phyloP scores from a whole-genome alignment of 306 rosid species.

The Prunus mongolica region DNA sequence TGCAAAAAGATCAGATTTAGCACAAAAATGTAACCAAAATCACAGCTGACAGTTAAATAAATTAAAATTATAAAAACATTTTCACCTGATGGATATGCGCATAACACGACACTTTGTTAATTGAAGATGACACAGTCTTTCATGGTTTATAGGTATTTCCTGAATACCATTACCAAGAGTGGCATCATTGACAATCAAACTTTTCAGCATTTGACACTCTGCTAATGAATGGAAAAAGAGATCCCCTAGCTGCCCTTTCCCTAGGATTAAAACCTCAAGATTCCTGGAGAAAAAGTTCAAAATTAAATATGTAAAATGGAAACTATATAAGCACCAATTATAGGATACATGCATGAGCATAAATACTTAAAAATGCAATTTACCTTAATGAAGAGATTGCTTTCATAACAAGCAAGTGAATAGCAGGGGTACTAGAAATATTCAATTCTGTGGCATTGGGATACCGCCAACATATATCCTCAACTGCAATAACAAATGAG shows the following conservation, averaged over 20 bases:
- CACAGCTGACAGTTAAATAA: constrained; percentile 1
- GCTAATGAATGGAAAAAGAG: constrained; percentile 74
- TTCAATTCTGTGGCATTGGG: constrained; percentile 91
- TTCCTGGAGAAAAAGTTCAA: constrained; percentile 50
- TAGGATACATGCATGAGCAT: neutral
- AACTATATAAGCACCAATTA: constrained; percentile 27
- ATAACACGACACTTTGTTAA: constrained; percentile 86
- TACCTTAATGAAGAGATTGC: constrained; percentile 76
- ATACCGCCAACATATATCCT: constrained; percentile 91
- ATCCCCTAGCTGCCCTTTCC: constrained; percentile 78
- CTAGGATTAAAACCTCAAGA: constrained; percentile 74
- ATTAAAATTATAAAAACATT: constrained; percentile 6
- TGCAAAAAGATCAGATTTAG: constrained; percentile 32
- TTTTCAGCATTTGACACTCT: constrained; percentile 62
- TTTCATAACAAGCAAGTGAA: constrained; percentile 68
- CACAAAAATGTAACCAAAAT: neutral
- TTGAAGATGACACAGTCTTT: constrained; percentile 74
- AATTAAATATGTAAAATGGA: neutral
- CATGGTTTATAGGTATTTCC: constrained; percentile 79
- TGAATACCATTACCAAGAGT: constrained; percentile 84
- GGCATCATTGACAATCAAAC: constrained; percentile 75
- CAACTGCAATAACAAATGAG: constrained; percentile 51
- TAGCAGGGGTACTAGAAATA: constrained; percentile 60
- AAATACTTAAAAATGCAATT: constrained; percentile 3
- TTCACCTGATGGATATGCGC: constrained; percentile 89